A percentile compares a stretch with the other conserved stretches of the same genome.
Evolutionary conservation across 352 stramenopile genomes (phyloP).

Genomic region (Pythium rhizo-oryzae): DNA sequence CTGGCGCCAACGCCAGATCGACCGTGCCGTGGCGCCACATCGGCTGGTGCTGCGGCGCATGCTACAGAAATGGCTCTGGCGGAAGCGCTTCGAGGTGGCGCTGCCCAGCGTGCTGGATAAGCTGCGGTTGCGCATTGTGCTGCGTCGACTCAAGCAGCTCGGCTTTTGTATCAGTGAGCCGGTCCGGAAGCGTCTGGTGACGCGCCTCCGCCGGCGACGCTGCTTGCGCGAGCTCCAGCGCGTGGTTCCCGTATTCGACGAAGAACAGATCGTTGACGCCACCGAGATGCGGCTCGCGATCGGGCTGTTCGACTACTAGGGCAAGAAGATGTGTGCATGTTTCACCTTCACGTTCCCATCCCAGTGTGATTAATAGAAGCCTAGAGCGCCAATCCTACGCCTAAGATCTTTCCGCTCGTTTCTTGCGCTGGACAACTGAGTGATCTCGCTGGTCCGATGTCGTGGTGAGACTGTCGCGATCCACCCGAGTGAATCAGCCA

Average conservation of each 20-base stretch:
- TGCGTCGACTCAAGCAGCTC: neutral
- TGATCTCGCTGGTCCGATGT: no score
- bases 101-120: neutral
- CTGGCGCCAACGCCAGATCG: neutral
- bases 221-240: neutral
- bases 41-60: neutral
- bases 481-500: no score
- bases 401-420: no score
- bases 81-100: slow-evolving; percentile 7
- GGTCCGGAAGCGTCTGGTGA: neutral
- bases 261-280: neutral
- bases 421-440: no score
- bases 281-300: neutral
- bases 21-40: neutral
- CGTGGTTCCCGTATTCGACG: neutral
- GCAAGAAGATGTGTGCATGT: neutral
- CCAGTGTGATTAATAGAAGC: no score
- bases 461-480: no score
- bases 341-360: no score
- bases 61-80: slow-evolving; percentile 14
- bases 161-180: neutral
- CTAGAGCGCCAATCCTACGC: no score
- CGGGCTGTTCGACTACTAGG: slow-evolving; percentile 1
- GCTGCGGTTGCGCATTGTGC: neutral
- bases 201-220: neutral